A percentile compares a stretch with the other conserved stretches of the same genome.
Evolutionary conservation across 2,329 filamentous ascomycete genomes (phyloP).

Genomic region (Diaporthe helianthi): DNA sequence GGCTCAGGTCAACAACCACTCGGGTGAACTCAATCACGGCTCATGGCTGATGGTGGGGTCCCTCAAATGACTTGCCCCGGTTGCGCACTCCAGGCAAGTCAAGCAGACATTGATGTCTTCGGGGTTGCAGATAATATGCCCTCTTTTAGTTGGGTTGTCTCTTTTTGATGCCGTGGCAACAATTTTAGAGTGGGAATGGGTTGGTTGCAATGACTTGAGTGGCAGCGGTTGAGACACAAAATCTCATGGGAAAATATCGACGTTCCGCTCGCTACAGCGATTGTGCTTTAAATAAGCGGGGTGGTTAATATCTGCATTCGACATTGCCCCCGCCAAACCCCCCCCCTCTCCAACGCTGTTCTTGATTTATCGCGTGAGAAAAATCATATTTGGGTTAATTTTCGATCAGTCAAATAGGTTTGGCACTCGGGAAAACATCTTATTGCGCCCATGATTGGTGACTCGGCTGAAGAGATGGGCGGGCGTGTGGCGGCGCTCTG

Average conservation of each 20-base stretch:
- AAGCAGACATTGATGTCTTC: neutral
- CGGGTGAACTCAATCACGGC: neutral
- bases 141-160: neutral
- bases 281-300: neutral
- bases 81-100: neutral
- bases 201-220: neutral
- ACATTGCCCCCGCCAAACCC: neutral
- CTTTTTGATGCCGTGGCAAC: neutral
- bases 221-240: neutral
- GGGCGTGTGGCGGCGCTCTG: too few relatives aligned
- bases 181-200: neutral
- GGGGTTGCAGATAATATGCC: neutral
- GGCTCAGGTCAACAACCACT: neutral
- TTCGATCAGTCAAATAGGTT: neutral
- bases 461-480: neutral
- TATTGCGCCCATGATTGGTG: neutral
- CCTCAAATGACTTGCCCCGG: neutral
- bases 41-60: slow-evolving; percentile 1
- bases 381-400: neutral
- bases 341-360: too few relatives aligned
- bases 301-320: neutral
- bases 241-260: neutral
- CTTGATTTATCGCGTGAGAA: too few relatives aligned
- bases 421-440: neutral
- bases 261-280: neutral